A percentile compares a stretch with the other conserved stretches of the same genome.
phyloP scores from a whole-genome alignment of 306 rosid genomes.

The Delonix regia region DNA sequence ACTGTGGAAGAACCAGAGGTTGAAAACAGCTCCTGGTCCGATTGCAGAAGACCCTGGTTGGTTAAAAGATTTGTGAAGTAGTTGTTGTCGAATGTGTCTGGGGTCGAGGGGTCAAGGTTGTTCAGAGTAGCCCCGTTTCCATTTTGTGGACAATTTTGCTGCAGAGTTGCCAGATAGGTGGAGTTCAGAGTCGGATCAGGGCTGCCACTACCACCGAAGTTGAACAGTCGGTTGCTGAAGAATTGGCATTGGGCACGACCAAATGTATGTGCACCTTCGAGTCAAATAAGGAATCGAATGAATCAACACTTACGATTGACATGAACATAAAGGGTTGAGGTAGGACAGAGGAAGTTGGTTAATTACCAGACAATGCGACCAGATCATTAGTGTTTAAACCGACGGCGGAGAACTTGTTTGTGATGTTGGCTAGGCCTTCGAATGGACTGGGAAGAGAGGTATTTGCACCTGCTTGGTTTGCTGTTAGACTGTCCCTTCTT shows the following conservation, averaged over 20 bases:
- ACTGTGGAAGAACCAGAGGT: constrained; percentile 49
- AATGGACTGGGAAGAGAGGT: constrained; percentile 59
- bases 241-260: constrained; percentile 65
- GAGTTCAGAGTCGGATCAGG: constrained; percentile 69
- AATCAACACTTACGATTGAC: background rate
- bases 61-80: constrained; percentile 54
- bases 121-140: constrained; percentile 45
- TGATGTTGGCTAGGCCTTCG: constrained; percentile 48
- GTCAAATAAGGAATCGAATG: background rate
- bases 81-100: constrained; percentile 57
- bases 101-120: constrained; percentile 54
- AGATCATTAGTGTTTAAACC: constrained; percentile 68
- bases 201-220: constrained; percentile 49
- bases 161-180: constrained; percentile 53
- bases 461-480: constrained; percentile 70
- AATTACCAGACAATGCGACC: constrained; percentile 72
- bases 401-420: constrained; percentile 61
- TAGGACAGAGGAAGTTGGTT: background rate
- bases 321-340: background rate
- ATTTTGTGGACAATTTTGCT: constrained; percentile 62
- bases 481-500: constrained; percentile 66
- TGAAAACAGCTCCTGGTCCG: constrained; percentile 65
- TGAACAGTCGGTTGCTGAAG: constrained; percentile 55
- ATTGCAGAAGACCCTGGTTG: constrained; percentile 57
- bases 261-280: constrained; percentile 71